These are phyloP conservation scores for Fraxinus pennsylvanica DNA, from an alignment of 257 asterid genomes.

Conservation along the genomic window DNA sequence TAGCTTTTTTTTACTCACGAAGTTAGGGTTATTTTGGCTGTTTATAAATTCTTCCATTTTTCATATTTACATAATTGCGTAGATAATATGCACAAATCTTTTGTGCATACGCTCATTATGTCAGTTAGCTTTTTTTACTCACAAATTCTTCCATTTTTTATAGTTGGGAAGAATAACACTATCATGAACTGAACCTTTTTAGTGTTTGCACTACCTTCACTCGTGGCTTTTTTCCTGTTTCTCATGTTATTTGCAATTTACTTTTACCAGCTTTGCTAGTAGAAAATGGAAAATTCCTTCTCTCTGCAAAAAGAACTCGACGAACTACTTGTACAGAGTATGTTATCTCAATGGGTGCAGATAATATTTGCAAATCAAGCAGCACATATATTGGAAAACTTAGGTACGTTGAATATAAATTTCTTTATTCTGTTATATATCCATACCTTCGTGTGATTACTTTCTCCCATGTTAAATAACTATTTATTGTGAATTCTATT, in stretches of 20 bases:
- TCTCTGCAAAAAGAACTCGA: conserved; percentile 57
- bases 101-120: no score
- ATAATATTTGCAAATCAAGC: conserved; percentile 52
- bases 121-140: no score
- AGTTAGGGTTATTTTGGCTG: no score
- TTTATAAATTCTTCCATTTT: no score
- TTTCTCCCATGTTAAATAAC: not conserved
- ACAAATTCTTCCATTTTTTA: no score
- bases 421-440: not conserved
- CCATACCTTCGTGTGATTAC: not conserved
- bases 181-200: not conserved
- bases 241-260: not conserved
- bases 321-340: conserved; percentile 66
- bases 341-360: conserved; percentile 59
- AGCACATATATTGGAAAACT: conserved; percentile 56
- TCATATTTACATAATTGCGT: no score
- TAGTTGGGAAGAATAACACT: not conserved
- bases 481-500: not conserved
- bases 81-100: no score
- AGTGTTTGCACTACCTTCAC: not conserved
- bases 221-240: not conserved
- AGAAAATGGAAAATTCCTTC: conserved; percentile 62
- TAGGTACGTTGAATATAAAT: conserved; percentile 29
- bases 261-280: conserved; percentile 46
- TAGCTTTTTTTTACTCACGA: no score